These are phyloP conservation scores for Boletus barrowsii DNA, from an alignment of 768 basidiomycete genomes.

Conservation along the genomic window DNA sequence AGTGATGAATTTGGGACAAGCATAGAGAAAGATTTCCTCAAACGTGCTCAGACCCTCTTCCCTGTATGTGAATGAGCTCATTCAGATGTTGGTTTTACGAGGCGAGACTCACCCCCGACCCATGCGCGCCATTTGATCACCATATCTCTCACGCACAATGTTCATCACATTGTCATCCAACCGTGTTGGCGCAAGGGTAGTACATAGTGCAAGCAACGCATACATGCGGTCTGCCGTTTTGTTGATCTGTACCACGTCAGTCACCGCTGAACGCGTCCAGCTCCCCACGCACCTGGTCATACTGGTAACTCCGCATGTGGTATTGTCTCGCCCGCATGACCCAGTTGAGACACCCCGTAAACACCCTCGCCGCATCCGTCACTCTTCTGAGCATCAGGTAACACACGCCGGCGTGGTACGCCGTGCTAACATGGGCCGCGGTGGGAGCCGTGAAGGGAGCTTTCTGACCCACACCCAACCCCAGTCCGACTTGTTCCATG, in stretches of 20 bases:
- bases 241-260: conserved; percentile 61
- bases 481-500: conserved; percentile 91
- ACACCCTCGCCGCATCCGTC: conserved; percentile 92
- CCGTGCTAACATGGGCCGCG: conserved; percentile 93
- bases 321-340: conserved; percentile 95
- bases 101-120: conserved; percentile 62
- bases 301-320: conserved; percentile 94
- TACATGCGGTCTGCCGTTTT: conserved; percentile 99
- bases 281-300: conserved; percentile 68
- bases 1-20: conserved; percentile 95
- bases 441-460: conserved; percentile 93
- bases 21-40: conserved; percentile 76
- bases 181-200: conserved; percentile 87
- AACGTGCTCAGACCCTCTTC: conserved; percentile 58
- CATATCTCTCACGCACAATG: conserved; percentile 88
- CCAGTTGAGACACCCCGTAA: conserved; percentile 91
- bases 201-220: conserved; percentile 90
- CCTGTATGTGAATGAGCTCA: conserved; percentile 31
- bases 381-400: conserved; percentile 94
- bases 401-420: conserved; percentile 96
- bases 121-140: conserved; percentile 89
- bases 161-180: conserved; percentile 94
- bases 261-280: not conserved
- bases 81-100: not conserved
- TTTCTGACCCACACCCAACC: conserved; percentile 88